Percentiles rank a stretch among this genome's conserved stretches.
Conservation (phyloP, 2,329 filamentous ascomycete genomes). For the Cladosporium halotolerans region DNA sequence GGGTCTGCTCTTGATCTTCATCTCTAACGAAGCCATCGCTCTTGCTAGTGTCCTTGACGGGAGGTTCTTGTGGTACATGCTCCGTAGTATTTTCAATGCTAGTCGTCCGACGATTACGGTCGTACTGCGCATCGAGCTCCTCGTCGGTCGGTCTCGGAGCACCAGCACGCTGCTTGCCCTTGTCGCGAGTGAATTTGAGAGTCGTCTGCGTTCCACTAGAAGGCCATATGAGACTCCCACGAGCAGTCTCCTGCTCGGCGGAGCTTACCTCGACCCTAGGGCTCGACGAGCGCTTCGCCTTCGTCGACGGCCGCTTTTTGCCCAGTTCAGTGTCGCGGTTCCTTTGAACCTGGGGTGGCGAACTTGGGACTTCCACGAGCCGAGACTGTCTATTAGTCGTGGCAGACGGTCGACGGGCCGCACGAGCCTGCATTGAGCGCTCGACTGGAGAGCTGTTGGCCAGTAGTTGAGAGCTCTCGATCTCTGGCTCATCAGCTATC, state of each 20-base stretch:
- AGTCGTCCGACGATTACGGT: neutral
- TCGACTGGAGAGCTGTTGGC: conserved; percentile 5
- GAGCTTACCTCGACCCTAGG: neutral
- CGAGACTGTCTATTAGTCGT: neutral
- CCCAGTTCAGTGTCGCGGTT: neutral
- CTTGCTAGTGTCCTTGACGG: neutral
- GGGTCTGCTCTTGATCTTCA: neutral
- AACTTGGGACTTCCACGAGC: neutral
- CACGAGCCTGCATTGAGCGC: conserved; percentile 7
- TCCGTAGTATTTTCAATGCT: neutral
- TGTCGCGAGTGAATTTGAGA: conserved; percentile 3
- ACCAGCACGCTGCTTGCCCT: conserved; percentile 3
- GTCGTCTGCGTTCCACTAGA: conserved; percentile 1
- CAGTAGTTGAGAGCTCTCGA: conserved; percentile 5
- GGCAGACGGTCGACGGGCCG: neutral
- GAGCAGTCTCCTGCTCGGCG: neutral
- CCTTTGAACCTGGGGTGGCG: neutral
- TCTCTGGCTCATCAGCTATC: neutral
- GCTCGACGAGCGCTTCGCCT: neutral
- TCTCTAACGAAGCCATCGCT: neutral
- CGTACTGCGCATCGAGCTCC: conserved; percentile 6
- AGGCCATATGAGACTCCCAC: neutral
- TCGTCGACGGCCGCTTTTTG: neutral
- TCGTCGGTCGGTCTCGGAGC: neutral
- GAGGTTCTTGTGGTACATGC: neutral